phyloP scores from a whole-genome alignment of 345 rosid species.

The Schrenkiella parvula region DNA sequence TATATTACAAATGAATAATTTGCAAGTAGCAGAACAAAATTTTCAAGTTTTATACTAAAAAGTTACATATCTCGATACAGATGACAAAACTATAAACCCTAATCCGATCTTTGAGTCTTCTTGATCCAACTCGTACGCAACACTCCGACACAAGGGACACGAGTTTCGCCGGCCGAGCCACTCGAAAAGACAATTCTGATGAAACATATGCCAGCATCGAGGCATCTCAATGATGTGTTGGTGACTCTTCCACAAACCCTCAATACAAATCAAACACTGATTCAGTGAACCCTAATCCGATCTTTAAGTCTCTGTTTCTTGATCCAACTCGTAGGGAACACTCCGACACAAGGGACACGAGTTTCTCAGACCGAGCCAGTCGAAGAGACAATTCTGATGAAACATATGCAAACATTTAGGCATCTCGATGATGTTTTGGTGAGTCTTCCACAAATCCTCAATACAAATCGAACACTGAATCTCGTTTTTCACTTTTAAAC shows the following conservation, averaged over 20 bases:
- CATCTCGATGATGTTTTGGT: background rate
- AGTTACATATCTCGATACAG: too few species aligned
- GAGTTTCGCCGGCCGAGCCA: slow-evolving; percentile 2
- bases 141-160: background rate
- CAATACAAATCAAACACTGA: background rate
- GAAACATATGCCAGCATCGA: background rate
- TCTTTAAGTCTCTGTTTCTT: background rate
- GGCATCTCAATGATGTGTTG: background rate
- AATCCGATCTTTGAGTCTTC: background rate
- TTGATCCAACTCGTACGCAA: background rate
- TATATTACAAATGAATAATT: too few species aligned
- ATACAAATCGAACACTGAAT: background rate
- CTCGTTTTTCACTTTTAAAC: background rate
- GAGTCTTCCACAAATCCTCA: background rate
- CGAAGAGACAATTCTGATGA: background rate
- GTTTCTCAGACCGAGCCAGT: background rate
- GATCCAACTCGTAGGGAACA: background rate
- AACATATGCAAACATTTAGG: background rate
- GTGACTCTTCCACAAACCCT: background rate
- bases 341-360: background rate
- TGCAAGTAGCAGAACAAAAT: too few species aligned
- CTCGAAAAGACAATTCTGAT: background rate
- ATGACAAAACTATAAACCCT: too few species aligned
- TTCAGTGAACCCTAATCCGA: too few species aligned
- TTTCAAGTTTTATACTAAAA: too few species aligned